Evolutionary conservation across 2,329 filamentous ascomycete genomes (phyloP), one percentile per base, ranked within the genome.

Genomic region (Pseudogymnoascus sp.): DNA sequence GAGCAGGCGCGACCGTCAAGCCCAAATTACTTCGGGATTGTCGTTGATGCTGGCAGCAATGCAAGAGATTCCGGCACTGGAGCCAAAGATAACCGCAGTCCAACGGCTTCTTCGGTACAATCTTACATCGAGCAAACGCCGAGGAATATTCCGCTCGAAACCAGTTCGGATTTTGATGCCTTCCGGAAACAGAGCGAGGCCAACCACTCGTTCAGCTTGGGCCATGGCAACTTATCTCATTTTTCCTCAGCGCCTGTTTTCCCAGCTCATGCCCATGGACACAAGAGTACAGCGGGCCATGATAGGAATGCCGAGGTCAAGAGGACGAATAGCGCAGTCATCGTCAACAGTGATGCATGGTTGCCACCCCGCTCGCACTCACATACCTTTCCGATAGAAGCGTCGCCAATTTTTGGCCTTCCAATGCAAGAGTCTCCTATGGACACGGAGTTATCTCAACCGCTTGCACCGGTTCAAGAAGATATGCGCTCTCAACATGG

Each of bases 11-110:
- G 79, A 64, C 75, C 81, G 1, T 76, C 85, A 8, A 93, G 90
- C 71, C 90, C 91, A 10, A 95, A 92, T 72, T 96, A 96, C 74
- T 96, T 96, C 72, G 89, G 89, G 61, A 83, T 95, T 63, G 78
- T 85, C 31, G 76, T 90, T 64, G 86, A 91, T 63, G 73, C 83
- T 17, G 74, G 76, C 50, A 78, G 75, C 61, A 85, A 89, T 64
- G 78, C 82, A 24, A 81, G 85, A 64, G 85, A 87, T 60, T 87
- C 86, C 2, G 82, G 80, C 4, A 79, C 79, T 35, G 78, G 88
- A 64, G 80, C 85, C 1, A 84, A 84, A 62, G 84, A 85, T 66
- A 89, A 89, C 73, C 93, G 89, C 88, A 89, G 87, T 67, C 82
- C 88, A 7, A 81, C 85, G 0, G 85, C 84, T 7, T 88, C 87